Percentiles rank a stretch among this genome's conserved stretches.
These are phyloP conservation scores for Colletotrichum sansevieriae DNA, from an alignment of 2,329 filamentous ascomycete species.

Conservation along the genomic window DNA sequence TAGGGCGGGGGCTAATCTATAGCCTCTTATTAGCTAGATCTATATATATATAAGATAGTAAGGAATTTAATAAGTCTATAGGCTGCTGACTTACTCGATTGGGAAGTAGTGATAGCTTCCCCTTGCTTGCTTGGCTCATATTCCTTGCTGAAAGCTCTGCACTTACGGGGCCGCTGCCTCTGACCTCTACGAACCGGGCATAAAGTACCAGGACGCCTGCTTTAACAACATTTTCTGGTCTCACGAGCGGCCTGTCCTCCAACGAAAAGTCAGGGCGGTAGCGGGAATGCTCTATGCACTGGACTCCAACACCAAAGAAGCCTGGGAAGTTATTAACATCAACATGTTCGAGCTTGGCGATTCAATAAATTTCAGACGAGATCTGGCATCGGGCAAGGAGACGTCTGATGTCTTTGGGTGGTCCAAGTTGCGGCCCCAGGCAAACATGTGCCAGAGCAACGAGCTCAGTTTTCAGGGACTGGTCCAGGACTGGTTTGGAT, in stretches of 20 bases:
- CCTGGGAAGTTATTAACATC: constrained; percentile 10
- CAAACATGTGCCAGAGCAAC: constrained; percentile 20
- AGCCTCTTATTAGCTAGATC: no score
- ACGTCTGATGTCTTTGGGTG: constrained; percentile 10
- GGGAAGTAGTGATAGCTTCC: no score
- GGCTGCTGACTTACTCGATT: no score
- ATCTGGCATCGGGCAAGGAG: constrained; percentile 8
- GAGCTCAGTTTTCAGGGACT: constrained; percentile 11
- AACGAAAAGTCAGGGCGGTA: constrained; percentile 1
- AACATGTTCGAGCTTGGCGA: constrained; percentile 13
- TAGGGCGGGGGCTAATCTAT: no score
- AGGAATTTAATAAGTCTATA: no score
- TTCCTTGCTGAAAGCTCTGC: no score
- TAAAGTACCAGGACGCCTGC: constrained; percentile 4
- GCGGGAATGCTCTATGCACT: constrained; percentile 6
- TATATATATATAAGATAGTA: no score
- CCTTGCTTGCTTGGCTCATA: no score
- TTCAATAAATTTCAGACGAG: constrained; percentile 7
- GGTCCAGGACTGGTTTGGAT: constrained; percentile 8
- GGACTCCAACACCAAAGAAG: constrained; percentile 18
- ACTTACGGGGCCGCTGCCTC: no score
- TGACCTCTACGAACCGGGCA: constrained; percentile 21
- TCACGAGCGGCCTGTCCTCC: constrained; percentile 16
- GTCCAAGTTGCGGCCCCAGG: constrained; percentile 2
- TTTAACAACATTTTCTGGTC: constrained; percentile 25